phyloP scores from a whole-genome alignment of 1,139 yeast genomes.

The Zygoascus sp. region DNA sequence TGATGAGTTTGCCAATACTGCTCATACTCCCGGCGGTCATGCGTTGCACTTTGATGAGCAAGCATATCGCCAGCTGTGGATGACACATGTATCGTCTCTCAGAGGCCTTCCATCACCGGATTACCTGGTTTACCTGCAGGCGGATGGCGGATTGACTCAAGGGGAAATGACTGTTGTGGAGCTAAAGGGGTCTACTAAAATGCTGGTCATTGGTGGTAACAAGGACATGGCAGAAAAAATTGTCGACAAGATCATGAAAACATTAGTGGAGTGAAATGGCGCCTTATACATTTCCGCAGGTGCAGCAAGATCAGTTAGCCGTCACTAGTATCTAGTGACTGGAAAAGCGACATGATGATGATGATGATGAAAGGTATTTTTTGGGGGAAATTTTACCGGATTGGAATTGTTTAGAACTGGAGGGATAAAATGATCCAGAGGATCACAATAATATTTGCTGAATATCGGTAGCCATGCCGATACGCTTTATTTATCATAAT shows the following conservation, averaged over 20 bases:
- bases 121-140: constrained; percentile 24
- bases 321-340: no score
- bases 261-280: constrained; percentile 8
- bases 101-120: constrained; percentile 31
- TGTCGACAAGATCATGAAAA: constrained; percentile 23
- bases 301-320: no score
- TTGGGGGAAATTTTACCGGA: no score
- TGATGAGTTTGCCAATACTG: constrained; percentile 24
- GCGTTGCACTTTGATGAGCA: constrained; percentile 12
- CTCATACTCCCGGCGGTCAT: constrained; percentile 8
- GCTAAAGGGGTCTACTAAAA: constrained; percentile 24
- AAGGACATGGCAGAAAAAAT: constrained; percentile 22
- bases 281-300: no score
- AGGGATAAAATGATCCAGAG: neutral
- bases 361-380: no score
- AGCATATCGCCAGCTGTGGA: constrained; percentile 27
- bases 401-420: neutral
- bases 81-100: constrained; percentile 24
- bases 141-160: constrained; percentile 21
- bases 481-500: constrained; percentile 1
- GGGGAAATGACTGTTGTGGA: constrained; percentile 27
- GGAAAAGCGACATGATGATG: no score
- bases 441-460: neutral
- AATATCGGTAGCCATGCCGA: neutral
- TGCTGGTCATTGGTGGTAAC: constrained; percentile 26